These are phyloP conservation scores for Hydrangea macrophylla DNA, from an alignment of 148 eudicot species.

Conservation along the genomic window DNA sequence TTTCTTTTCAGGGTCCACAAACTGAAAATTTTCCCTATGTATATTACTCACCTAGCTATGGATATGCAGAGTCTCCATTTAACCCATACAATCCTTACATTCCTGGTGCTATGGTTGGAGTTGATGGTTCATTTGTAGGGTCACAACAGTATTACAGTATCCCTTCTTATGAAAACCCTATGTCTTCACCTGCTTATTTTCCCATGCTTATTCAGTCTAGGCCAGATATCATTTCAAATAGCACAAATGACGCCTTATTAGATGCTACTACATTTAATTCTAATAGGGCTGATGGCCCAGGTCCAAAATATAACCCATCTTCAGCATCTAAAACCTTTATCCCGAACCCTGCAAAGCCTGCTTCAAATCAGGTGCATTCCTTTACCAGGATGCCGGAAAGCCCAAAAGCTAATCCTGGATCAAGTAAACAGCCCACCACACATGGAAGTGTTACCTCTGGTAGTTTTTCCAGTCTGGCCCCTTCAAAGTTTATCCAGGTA, in stretches of 20 bases:
- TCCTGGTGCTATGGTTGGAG: conserved; percentile 91
- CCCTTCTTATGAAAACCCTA: conserved; percentile 59
- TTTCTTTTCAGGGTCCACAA: conserved; percentile 59
- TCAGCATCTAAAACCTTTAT: conserved; percentile 41
- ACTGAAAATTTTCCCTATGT: conserved; percentile 71
- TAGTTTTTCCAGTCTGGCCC: conserved; percentile 34
- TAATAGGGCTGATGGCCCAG: conserved; percentile 38
- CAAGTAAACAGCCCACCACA: conserved; percentile 46
- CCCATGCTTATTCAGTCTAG: conserved; percentile 62
- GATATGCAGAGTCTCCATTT: conserved; percentile 70
- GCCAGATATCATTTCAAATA: conserved; percentile 41
- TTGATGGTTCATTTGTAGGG: conserved; percentile 63
- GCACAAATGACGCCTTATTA: conserved; percentile 38
- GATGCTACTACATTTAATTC: conserved; percentile 37
- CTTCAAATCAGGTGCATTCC: conserved; percentile 43
- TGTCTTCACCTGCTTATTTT: conserved; percentile 51
- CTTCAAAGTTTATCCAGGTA: conserved; percentile 61
- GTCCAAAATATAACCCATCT: conserved; percentile 38
- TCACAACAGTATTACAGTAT: conserved; percentile 69
- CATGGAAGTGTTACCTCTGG: conserved; percentile 34
- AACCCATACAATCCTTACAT: conserved; percentile 98
- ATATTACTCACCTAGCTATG: conserved; percentile 83
- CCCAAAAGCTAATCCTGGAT: conserved; percentile 37
- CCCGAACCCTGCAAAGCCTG: conserved; percentile 29
- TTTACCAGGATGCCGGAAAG: conserved; percentile 39